Conservation (phyloP, 2,329 filamentous ascomycete genomes). For the Aspergillus awamori region DNA sequence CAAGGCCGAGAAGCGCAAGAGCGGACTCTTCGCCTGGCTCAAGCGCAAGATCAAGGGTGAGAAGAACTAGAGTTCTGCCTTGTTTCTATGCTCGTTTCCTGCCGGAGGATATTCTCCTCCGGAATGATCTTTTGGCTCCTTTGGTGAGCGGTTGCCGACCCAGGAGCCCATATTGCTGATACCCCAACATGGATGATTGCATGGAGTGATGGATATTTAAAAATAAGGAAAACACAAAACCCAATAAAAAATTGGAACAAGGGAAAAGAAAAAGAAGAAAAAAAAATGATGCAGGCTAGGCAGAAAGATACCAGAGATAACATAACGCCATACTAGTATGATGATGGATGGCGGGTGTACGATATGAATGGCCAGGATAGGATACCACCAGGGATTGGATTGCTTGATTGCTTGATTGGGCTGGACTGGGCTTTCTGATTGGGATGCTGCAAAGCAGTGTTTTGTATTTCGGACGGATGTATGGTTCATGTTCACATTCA, state of each 20-base stretch:
- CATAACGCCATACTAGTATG: neutral
- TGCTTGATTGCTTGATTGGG: neutral
- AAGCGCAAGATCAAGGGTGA: constrained; percentile 34
- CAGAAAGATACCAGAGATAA: neutral
- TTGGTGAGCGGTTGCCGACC: constrained; percentile 8
- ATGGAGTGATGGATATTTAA: neutral
- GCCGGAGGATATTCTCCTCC: neutral
- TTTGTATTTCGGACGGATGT: constrained; percentile 9
- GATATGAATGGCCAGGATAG: constrained; percentile 17
- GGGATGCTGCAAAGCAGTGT: constrained; percentile 9
- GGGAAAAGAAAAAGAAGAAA: constrained; percentile 2
- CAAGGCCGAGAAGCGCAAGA: constrained; percentile 30
- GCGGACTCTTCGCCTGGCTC: constrained; percentile 31
- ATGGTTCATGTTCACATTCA: constrained; percentile 4
- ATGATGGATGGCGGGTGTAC: constrained; percentile 16
- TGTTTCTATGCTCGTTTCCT: constrained; percentile 8
- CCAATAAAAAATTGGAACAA: constrained; percentile 3
- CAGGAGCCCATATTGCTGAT: constrained; percentile 20
- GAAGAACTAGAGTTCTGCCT: constrained; percentile 1
- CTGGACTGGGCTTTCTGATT: constrained; percentile 8
- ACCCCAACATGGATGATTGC: constrained; percentile 17
- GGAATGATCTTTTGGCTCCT: constrained; percentile 8
- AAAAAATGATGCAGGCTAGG: constrained; percentile 1
- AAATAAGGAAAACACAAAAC: neutral
- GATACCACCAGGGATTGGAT: constrained; percentile 15